phyloP scores from a whole-genome alignment of 2,329 filamentous ascomycete species.

The Cladosporium austrohemisphaericum region DNA sequence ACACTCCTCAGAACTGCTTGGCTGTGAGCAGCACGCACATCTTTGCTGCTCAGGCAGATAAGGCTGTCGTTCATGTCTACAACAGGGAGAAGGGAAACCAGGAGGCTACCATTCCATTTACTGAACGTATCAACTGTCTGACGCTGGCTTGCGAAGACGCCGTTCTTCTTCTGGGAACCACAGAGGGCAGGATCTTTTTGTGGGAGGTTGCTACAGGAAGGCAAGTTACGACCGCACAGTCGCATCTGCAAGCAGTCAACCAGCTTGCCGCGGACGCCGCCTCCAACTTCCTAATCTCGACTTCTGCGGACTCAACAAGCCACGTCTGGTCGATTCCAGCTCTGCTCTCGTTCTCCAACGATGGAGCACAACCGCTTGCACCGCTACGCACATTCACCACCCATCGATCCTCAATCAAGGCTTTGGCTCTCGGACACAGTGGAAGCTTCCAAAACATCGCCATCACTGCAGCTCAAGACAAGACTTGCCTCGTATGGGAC shows the following conservation, averaged over 20 bases:
- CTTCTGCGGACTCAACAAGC: constrained; percentile 81
- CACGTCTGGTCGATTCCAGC: constrained; percentile 84
- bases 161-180: constrained; percentile 74
- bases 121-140: constrained; percentile 78
- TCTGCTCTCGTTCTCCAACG: constrained; percentile 62
- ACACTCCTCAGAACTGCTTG: constrained; percentile 71
- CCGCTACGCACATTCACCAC: constrained; percentile 74
- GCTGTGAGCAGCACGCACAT: constrained; percentile 78
- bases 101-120: constrained; percentile 82
- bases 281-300: constrained; percentile 70
- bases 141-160: constrained; percentile 63
- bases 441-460: constrained; percentile 73
- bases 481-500: constrained; percentile 90
- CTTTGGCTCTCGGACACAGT: constrained; percentile 61
- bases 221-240: constrained; percentile 69
- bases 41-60: constrained; percentile 87
- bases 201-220: constrained; percentile 87
- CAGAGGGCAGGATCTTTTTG: constrained; percentile 77
- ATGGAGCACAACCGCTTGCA: constrained; percentile 55
- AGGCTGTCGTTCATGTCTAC: constrained; percentile 91
- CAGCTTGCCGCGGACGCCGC: constrained; percentile 67
- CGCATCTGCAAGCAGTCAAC: constrained; percentile 77
- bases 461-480: constrained; percentile 79
- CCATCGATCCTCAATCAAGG: constrained; percentile 70
- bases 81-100: constrained; percentile 78